Conservation (phyloP, 1,139 yeast species). For the Yamadazyma spencermartinsiae region DNA sequence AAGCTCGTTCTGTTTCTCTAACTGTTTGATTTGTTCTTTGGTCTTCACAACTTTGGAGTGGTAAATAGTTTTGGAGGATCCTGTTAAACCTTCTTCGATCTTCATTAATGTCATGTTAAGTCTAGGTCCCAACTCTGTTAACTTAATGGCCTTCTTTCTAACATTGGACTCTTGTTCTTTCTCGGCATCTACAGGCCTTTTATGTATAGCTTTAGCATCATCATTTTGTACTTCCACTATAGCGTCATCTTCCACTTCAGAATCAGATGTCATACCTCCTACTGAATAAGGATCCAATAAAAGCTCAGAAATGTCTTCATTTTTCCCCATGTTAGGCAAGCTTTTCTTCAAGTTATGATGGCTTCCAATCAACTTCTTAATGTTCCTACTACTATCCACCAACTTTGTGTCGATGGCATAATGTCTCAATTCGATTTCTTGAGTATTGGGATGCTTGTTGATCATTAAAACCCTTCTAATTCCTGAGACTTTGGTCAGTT, state of each 20-base stretch:
- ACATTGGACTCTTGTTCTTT: slow-evolving; percentile 31
- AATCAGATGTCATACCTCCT: slow-evolving; percentile 83
- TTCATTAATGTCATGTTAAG: slow-evolving; percentile 73
- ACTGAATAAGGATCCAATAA: slow-evolving; percentile 80
- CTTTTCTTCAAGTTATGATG: slow-evolving; percentile 61
- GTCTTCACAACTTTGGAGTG: slow-evolving; percentile 71
- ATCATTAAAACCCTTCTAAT: slow-evolving; percentile 86
- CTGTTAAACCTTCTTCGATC: slow-evolving; percentile 89
- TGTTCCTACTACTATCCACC: slow-evolving; percentile 79
- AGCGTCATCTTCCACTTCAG: slow-evolving; percentile 93
- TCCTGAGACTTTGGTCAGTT: slow-evolving; percentile 65
- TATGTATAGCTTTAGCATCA: slow-evolving; percentile 15
- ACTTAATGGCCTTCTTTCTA: slow-evolving; percentile 84
- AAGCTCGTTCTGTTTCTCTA: slow-evolving; percentile 69
- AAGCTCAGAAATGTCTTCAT: slow-evolving; percentile 78
- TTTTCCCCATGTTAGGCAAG: slow-evolving; percentile 71
- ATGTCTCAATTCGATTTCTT: slow-evolving; percentile 81
- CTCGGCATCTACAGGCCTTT: slow-evolving; percentile 21
- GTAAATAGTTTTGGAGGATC: slow-evolving; percentile 73
- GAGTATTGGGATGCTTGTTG: slow-evolving; percentile 69
- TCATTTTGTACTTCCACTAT: slow-evolving; percentile 68
- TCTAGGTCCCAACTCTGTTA: slow-evolving; percentile 94
- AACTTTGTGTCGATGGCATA: slow-evolving; percentile 85
- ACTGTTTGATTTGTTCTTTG: slow-evolving; percentile 53
- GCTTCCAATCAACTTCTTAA: slow-evolving; percentile 72